Evolutionary conservation across 495 filamentous ascomycete species (phyloP).

Genomic region (Chaetomium fimeti): DNA sequence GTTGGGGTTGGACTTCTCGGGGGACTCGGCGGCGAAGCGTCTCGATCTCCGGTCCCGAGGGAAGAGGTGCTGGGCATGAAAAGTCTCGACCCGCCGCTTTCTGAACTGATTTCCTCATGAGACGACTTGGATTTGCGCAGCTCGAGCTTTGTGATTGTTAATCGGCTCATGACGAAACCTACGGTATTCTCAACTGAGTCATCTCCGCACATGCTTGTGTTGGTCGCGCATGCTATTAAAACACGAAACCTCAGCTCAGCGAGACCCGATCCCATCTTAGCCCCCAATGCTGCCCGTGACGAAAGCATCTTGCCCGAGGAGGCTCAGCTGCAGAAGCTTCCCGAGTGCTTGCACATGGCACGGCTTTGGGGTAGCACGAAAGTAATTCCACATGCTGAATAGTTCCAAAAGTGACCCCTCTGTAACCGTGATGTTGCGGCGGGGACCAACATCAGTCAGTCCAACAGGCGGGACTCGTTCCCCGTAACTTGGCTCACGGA

Average conservation of each 20-base stretch:
- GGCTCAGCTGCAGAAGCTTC: no score
- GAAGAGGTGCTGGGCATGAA: background rate
- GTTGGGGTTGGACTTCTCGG: background rate
- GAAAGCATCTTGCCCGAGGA: background rate
- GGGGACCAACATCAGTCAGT: background rate
- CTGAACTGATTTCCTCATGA: background rate
- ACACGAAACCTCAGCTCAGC: background rate
- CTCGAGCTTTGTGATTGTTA: background rate
- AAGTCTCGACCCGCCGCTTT: background rate
- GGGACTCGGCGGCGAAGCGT: background rate
- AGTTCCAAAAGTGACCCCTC: background rate
- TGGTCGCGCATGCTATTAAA: slow-evolving; percentile 11
- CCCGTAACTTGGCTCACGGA: background rate
- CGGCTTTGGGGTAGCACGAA: background rate
- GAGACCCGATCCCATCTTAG: background rate
- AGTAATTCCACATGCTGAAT: slow-evolving; percentile 3
- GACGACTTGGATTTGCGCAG: background rate
- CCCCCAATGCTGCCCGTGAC: background rate
- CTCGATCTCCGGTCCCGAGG: background rate
- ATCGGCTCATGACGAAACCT: no score
- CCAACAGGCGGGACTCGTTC: slow-evolving; percentile 1
- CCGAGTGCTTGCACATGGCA: background rate
- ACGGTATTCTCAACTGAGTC: background rate
- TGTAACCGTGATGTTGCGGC: background rate
- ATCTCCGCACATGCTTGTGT: background rate